Percentiles rank a stretch among this genome's conserved stretches.
Evolutionary conservation across 2,329 filamentous ascomycete species (phyloP).

Genomic region (Tetracladium maxilliforme): DNA sequence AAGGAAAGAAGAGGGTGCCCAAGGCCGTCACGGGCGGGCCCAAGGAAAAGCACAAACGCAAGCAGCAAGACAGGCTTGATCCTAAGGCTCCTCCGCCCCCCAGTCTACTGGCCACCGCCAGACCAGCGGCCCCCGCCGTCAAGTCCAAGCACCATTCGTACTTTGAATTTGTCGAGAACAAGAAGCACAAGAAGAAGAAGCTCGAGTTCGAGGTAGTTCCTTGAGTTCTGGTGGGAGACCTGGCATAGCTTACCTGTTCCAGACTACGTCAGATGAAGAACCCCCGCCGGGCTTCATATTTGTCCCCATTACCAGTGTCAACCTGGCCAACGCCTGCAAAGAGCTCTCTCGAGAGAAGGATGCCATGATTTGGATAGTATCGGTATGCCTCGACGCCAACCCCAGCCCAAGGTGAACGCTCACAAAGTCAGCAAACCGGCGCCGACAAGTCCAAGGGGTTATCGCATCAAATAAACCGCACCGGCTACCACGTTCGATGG

Average conservation of each 20-base stretch:
- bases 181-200: conserved; percentile 48
- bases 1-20: conserved; percentile 18
- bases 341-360: conserved; percentile 46
- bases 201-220: conserved; percentile 43
- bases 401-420: no score
- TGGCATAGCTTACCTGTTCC: conserved; percentile 5
- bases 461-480: conserved; percentile 35
- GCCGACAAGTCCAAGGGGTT: no score
- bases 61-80: no score
- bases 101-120: no score
- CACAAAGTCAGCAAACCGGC: no score
- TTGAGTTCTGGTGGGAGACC: no score
- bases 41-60: conserved; percentile 20
- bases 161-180: conserved; percentile 50
- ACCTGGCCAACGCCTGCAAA: conserved; percentile 45
- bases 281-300: conserved; percentile 49
- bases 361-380: conserved; percentile 53
- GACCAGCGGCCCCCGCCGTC: conserved; percentile 22
- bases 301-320: conserved; percentile 46
- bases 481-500: conserved; percentile 45
- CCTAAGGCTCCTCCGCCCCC: no score
- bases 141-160: conserved; percentile 44
- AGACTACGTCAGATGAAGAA: conserved; percentile 35
- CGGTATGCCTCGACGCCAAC: conserved; percentile 30
- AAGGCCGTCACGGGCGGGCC: conserved; percentile 15